phyloP scores from a whole-genome alignment of 352 stramenopile species.

The Phytophthora citricola region DNA sequence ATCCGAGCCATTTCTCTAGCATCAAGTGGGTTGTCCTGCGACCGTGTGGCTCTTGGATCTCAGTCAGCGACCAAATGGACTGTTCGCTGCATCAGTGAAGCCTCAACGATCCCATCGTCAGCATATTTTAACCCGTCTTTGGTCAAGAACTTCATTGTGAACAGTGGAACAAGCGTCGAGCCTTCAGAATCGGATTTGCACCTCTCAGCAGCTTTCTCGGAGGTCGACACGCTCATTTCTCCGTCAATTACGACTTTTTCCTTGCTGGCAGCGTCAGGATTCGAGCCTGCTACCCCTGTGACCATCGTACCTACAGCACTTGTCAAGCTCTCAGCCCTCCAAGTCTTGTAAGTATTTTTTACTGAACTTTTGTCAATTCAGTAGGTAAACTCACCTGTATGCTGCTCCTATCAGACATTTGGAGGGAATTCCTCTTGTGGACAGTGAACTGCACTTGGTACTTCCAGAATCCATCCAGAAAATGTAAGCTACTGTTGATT shows the following conservation, averaged over 20 bases:
- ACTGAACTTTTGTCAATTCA: slow-evolving; percentile 1
- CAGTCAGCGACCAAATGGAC: slow-evolving; percentile 40
- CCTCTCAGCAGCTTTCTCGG: slow-evolving; percentile 47
- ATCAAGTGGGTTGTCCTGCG: slow-evolving; percentile 27
- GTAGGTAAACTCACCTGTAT: slow-evolving; percentile 8
- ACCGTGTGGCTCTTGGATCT: slow-evolving; percentile 35
- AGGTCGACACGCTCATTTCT: slow-evolving; percentile 47
- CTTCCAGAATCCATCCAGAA: slow-evolving; percentile 53
- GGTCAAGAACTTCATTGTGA: slow-evolving; percentile 42
- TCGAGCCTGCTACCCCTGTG: slow-evolving; percentile 43
- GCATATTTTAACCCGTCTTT: slow-evolving; percentile 44
- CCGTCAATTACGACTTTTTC: slow-evolving; percentile 49
- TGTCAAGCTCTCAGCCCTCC: slow-evolving; percentile 39
- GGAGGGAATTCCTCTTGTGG: slow-evolving; percentile 45
- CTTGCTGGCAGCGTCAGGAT: slow-evolving; percentile 42
- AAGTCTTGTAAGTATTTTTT: slow-evolving; percentile 47
- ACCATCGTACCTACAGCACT: slow-evolving; percentile 49
- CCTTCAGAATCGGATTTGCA: slow-evolving; percentile 31
- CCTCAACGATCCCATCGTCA: slow-evolving; percentile 1
- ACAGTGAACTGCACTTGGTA: slow-evolving; percentile 43
- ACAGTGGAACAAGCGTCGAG: slow-evolving; percentile 22
- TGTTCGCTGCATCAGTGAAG: slow-evolving; percentile 31
- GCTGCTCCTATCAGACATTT: slow-evolving; percentile 40
- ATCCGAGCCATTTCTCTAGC: slow-evolving; percentile 4
- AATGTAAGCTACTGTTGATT: slow-evolving; percentile 35